Conservation (phyloP, 257 asterid species). For the Anisodus acutangulus region DNA sequence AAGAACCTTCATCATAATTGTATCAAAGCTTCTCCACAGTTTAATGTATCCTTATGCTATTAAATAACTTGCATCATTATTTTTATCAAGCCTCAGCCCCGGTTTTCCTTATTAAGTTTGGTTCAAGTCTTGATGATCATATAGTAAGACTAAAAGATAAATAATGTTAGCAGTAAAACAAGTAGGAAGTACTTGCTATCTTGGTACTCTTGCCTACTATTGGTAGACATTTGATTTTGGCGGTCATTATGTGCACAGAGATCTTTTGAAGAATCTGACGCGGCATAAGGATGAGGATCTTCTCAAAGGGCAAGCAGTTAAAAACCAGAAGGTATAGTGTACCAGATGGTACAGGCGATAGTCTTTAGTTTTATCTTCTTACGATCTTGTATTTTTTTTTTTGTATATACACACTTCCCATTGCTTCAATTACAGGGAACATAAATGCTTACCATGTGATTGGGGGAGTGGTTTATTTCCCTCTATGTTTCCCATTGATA, state of each 20-base stretch:
- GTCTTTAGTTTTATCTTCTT: conserved; percentile 24
- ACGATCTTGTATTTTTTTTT: background rate
- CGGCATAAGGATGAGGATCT: conserved; percentile 79
- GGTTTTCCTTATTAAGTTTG: background rate
- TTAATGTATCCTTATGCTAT: background rate
- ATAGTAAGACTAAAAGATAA: background rate
- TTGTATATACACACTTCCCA: background rate
- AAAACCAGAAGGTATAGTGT: conserved; percentile 75
- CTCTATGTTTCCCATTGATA: too few relatives aligned
- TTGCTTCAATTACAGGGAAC: conserved; percentile 17
- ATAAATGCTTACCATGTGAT: conserved; percentile 14
- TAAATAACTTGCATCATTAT: background rate
- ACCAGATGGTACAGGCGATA: background rate
- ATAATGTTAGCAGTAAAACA: background rate
- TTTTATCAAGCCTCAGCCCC: conserved; percentile 9
- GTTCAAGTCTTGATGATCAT: conserved; percentile 20
- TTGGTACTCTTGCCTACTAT: too few relatives aligned
- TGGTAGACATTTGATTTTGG: conserved; percentile 7
- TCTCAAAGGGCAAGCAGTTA: conserved; percentile 85
- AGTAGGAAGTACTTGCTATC: background rate
- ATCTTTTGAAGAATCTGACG: conserved; percentile 69
- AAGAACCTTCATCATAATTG: background rate
- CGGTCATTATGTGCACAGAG: conserved; percentile 49
- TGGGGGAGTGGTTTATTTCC: background rate
- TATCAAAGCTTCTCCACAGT: background rate